Base-by-base conservation (phyloP, 2,329 filamentous ascomycete genomes). In the Macroventuria anomochaeta region DNA sequence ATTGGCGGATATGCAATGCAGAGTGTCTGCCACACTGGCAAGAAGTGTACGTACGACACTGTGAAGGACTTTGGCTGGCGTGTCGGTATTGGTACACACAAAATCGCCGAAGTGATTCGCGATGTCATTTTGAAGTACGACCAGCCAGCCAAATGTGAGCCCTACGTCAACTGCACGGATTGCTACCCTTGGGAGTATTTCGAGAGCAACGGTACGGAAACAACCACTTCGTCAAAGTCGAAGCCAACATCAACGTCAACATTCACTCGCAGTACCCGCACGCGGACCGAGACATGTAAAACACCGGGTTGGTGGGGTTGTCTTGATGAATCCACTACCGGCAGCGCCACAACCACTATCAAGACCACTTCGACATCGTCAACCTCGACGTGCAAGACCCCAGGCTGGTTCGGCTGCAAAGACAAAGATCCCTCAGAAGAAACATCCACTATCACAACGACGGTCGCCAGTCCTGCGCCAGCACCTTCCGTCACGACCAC, bases 151-250 rank as follows among this genome's bases (percentile, higher is more conserved):
- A 78, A 84, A 61, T 97, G 95, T 75, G 83, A 83, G 47, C 81
- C 83, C 25, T 93, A 93, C 6, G 82, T 86, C 46, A 81, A 86
- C 59, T 97, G 95, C 71, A 86, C 89, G 33, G 95, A 99, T 72
- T 97, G 93, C 68, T 90, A 85, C 53, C 87, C 88, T 50, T 97
- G 95, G 95, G 96, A 96, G 68, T 96, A 92, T 80, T 96, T 91
- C 69, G 88, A 93, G 74, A 96, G 92, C 72, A 97, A 97, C 71
- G 89, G 89, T 25, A 95, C 90, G 1, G 88, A 93, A 59, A 83
- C 81, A 1, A 91, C 87, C 0, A 89, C 88, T 2, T 71, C 74
- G 6, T 86, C 86, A 0, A 81, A 72, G 7, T 32, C 38, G 0
- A 80, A 85, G 3, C 82, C 72, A 0, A 72, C 71, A 5, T 25